phyloP scores from a whole-genome alignment of 2,329 filamentous ascomycete species.

The Elsinoe batatas region DNA sequence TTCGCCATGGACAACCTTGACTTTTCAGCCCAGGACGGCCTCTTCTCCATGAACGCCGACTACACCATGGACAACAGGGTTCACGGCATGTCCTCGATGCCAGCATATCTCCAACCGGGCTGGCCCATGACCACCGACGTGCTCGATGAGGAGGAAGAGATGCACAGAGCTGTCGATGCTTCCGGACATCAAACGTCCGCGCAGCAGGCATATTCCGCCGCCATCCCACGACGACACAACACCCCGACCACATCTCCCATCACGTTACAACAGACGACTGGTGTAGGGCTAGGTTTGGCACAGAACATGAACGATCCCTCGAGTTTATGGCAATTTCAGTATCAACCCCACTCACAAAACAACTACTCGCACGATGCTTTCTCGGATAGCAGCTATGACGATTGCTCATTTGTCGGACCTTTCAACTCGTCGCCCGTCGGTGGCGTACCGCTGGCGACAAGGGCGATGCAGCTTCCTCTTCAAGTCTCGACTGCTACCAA shows the following conservation, averaged over 20 bases:
- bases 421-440: slow-evolving; percentile 39
- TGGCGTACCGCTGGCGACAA: slow-evolving; percentile 35
- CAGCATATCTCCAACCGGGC: slow-evolving; percentile 10
- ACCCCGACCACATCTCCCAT: slow-evolving; percentile 22
- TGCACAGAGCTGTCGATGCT: slow-evolving; percentile 5
- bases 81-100: slow-evolving; percentile 9
- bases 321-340: slow-evolving; percentile 35
- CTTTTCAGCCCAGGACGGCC: slow-evolving; percentile 18
- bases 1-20: slow-evolving; percentile 35
- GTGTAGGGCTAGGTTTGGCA: slow-evolving; percentile 26
- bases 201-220: slow-evolving; percentile 4
- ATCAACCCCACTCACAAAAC: slow-evolving; percentile 20
- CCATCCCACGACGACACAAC: slow-evolving; percentile 8
- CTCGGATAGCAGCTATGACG: slow-evolving; percentile 30
- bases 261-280: slow-evolving; percentile 23
- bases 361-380: slow-evolving; percentile 25
- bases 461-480: slow-evolving; percentile 24
- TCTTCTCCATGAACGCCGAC: slow-evolving; percentile 14
- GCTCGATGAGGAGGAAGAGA: slow-evolving; percentile 13
- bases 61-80: slow-evolving; percentile 8
- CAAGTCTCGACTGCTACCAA: slow-evolving; percentile 33
- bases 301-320: slow-evolving; percentile 18
- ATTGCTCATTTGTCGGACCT: slow-evolving; percentile 30
- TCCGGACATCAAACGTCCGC: slow-evolving; percentile 3
- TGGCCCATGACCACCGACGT: slow-evolving; percentile 13